Evolutionary conservation across 441 rosid genomes (phyloP).

Genomic region (Brassica balearica): DNA sequence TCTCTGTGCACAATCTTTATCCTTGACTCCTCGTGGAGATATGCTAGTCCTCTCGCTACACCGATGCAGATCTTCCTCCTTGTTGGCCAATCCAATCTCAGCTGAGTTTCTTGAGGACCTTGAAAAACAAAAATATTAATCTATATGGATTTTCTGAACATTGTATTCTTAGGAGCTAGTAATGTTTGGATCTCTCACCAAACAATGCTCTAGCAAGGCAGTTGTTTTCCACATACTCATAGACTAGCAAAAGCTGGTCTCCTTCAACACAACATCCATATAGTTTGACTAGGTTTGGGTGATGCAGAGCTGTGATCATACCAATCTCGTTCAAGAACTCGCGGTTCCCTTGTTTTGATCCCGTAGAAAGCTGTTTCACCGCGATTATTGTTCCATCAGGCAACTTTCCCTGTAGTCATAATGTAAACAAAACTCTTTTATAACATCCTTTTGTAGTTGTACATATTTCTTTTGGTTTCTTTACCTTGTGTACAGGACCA

Average conservation of each 20-base stretch:
- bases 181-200: conserved; percentile 46
- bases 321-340: conserved; percentile 81
- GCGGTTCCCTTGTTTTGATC: conserved; percentile 78
- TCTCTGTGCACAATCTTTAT: conserved; percentile 79
- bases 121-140: neutral
- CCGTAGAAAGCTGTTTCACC: conserved; percentile 74
- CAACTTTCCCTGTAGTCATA: conserved; percentile 52
- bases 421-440: neutral
- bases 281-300: conserved; percentile 71
- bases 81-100: conserved; percentile 65
- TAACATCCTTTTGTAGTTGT: neutral
- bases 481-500: conserved; percentile 80
- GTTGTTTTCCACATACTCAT: conserved; percentile 77
- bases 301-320: conserved; percentile 78
- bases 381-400: conserved; percentile 66
- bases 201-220: conserved; percentile 75
- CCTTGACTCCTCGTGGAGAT: conserved; percentile 79
- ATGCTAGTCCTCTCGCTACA: conserved; percentile 71
- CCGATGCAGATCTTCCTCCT: conserved; percentile 64
- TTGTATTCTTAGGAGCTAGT: neutral
- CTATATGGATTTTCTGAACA: neutral
- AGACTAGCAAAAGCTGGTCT: conserved; percentile 67
- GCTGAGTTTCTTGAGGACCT: conserved; percentile 57
- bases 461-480: neutral
- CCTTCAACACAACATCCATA: conserved; percentile 79